These are phyloP conservation scores for Dimocarpus longan DNA, from an alignment of 345 rosid species.

Conservation along the genomic window DNA sequence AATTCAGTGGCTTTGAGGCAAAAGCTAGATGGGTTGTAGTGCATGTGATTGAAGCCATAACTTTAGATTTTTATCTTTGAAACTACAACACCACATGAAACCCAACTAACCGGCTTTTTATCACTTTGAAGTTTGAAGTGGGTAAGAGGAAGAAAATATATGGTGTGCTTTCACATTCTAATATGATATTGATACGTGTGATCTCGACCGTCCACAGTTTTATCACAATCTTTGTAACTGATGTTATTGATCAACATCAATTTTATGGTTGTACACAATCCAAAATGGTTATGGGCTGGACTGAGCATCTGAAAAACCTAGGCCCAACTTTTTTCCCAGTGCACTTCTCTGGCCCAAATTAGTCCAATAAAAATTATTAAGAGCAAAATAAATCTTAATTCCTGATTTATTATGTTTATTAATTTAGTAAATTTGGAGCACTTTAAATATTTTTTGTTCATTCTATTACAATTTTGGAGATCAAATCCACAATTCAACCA, in stretches of 20 bases:
- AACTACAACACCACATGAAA: background rate
- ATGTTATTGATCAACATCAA: background rate
- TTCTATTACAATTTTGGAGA: too few relatives aligned
- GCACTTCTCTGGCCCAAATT: too few relatives aligned
- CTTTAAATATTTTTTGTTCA: too few relatives aligned
- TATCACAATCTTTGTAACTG: background rate
- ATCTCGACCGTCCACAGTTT: background rate
- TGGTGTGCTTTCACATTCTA: background rate
- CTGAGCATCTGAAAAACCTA: background rate
- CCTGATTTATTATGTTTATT: too few relatives aligned
- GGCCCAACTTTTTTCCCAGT: background rate
- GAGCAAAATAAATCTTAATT: too few relatives aligned
- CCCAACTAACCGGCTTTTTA: background rate
- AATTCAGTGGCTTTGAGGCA: conserved; percentile 37
- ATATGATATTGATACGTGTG: background rate
- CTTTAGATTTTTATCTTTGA: background rate
- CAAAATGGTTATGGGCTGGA: background rate
- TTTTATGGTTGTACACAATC: background rate
- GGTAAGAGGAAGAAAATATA: background rate
- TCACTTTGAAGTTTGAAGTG: background rate
- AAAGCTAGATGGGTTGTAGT: conserved; percentile 32
- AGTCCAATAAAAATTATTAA: too few relatives aligned
- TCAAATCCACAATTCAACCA: too few relatives aligned
- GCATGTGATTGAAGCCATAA: conserved; percentile 56
- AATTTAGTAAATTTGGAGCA: too few relatives aligned